phyloP scores from a whole-genome alignment of 257 asterid species.

The Solanum corneliomulleri region DNA sequence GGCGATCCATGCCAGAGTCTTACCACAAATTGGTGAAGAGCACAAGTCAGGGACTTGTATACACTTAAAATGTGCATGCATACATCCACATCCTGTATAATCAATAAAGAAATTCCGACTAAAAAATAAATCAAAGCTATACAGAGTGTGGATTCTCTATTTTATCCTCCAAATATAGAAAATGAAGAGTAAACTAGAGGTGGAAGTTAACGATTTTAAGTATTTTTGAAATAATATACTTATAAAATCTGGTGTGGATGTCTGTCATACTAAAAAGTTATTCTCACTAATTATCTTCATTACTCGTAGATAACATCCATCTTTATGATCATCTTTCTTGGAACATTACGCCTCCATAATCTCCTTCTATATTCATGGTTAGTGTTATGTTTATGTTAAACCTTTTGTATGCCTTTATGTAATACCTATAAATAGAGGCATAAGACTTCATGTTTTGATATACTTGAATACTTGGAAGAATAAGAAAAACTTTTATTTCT shows the following conservation, averaged over 20 bases:
- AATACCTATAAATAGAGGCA: not conserved
- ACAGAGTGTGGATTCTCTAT: not conserved
- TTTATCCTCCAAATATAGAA: too few species aligned
- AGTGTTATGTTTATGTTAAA: too few species aligned
- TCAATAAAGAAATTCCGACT: not conserved
- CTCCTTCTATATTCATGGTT: not conserved
- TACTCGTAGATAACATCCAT: not conserved
- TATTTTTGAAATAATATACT: not conserved
- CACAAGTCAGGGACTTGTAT: not conserved
- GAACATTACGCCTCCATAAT: not conserved
- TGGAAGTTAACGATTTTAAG: not conserved
- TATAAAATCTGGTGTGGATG: not conserved
- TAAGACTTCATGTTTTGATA: not conserved
- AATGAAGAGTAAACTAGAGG: not conserved
- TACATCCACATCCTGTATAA: not conserved
- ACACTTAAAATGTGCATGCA: not conserved
- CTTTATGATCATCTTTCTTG: not conserved
- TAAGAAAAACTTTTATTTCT: too few species aligned
- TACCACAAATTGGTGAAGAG: constrained; percentile 10
- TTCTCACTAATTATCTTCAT: not conserved
- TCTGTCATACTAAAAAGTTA: not conserved
- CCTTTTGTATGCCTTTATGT: not conserved
- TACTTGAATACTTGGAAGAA: not conserved
- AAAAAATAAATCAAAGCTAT: not conserved
- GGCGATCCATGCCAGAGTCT: constrained; percentile 36